phyloP scores from a whole-genome alignment of 352 stramenopile species.

The Pythium aristosporum region DNA sequence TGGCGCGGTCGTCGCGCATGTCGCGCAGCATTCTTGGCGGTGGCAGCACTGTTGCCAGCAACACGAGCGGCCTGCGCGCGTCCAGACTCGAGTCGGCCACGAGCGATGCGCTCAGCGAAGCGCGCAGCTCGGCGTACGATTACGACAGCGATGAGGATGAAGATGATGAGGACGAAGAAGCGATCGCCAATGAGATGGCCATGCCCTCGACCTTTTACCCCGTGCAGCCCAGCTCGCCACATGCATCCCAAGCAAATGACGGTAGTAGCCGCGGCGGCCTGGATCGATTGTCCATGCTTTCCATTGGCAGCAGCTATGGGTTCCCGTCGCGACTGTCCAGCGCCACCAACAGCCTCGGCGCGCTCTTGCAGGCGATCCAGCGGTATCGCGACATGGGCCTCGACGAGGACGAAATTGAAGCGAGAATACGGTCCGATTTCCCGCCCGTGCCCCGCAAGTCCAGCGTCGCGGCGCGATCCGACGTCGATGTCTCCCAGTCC shows the following conservation, averaged over 20 bases:
- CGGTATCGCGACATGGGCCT: constrained; percentile 57
- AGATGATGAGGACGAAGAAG: constrained; percentile 45
- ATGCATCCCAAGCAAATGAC: constrained; percentile 7
- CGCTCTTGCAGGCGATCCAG: constrained; percentile 58
- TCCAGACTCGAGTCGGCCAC: constrained; percentile 12
- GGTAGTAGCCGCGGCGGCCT: constrained; percentile 11
- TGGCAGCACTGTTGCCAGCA: constrained; percentile 7
- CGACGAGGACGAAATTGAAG: constrained; percentile 66
- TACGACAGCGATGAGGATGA: constrained; percentile 36
- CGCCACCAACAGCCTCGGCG: constrained; percentile 58
- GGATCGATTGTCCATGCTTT: constrained; percentile 40
- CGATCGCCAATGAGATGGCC: constrained; percentile 73
- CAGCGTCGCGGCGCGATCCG: constrained; percentile 28
- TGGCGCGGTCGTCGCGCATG: constrained; percentile 27
- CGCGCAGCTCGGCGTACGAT: constrained; percentile 29
- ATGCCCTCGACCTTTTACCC: constrained; percentile 34
- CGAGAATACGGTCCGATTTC: constrained; percentile 62
- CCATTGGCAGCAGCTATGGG: constrained; percentile 51
- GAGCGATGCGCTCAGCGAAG: constrained; percentile 22
- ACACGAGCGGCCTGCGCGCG: constrained; percentile 21
- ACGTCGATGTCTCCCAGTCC: constrained; percentile 10
- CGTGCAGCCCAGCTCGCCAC: background rate
- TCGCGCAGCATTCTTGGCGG: constrained; percentile 14
- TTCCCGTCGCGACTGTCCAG: constrained; percentile 58
- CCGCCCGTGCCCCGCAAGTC: constrained; percentile 48